phyloP scores from a whole-genome alignment of 2,329 filamentous ascomycete genomes.

The Pseudocercospora cruenta region DNA sequence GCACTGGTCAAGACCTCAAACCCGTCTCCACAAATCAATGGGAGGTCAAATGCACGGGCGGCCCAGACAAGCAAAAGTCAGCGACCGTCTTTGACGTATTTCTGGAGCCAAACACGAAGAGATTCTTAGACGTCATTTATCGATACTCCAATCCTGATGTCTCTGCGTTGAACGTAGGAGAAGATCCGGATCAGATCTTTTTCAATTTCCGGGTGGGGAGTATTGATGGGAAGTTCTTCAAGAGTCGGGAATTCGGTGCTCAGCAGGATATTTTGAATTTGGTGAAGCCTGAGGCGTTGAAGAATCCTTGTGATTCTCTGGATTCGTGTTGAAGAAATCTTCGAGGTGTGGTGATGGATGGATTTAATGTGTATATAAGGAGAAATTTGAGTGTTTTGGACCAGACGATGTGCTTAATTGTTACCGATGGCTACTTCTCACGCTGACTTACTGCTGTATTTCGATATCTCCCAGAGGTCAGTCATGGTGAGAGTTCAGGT shows the following conservation, averaged over 20 bases:
- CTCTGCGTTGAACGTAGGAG: constrained; percentile 15
- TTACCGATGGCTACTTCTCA: too few species aligned
- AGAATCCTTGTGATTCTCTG: constrained; percentile 26
- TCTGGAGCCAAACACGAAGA: constrained; percentile 21
- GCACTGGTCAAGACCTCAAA: constrained; percentile 16
- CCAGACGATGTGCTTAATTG: too few species aligned
- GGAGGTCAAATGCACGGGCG: constrained; percentile 20
- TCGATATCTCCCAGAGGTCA: too few species aligned
- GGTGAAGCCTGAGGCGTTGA: constrained; percentile 24
- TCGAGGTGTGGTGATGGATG: too few species aligned
- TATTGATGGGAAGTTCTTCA: constrained; percentile 25
- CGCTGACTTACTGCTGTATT: too few species aligned
- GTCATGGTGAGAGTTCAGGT: too few species aligned
- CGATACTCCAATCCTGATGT: constrained; percentile 24
- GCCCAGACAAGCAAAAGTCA: constrained; percentile 18
- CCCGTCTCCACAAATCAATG: constrained; percentile 14
- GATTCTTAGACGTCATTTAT: constrained; percentile 27
- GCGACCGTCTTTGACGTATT: constrained; percentile 27
- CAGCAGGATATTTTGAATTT: constrained; percentile 24
- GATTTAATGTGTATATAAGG: too few species aligned
- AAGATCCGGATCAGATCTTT: constrained; percentile 18
- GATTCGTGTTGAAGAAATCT: constrained; percentile 14
- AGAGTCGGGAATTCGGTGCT: constrained; percentile 24
- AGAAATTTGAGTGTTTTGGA: too few species aligned
- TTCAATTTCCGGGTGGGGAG: constrained; percentile 27